These are phyloP conservation scores for Nicotiana obtusifolia DNA, from an alignment of 257 asterid genomes.

Conservation along the genomic window DNA sequence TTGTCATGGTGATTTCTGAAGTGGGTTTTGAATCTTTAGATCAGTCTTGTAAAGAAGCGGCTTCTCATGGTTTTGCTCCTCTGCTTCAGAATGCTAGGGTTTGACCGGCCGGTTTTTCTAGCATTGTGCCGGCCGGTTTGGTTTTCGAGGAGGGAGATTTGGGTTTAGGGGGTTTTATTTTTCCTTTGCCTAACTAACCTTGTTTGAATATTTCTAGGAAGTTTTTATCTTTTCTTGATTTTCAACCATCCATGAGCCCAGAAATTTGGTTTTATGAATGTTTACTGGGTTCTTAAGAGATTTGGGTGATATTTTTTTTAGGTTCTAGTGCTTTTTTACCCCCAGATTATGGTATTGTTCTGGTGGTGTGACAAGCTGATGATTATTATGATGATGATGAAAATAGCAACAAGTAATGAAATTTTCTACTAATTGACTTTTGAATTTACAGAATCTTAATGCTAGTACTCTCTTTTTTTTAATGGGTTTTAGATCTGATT, in stretches of 20 bases:
- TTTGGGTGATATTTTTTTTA: not conserved
- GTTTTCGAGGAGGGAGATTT: not conserved
- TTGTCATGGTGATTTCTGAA: constrained; percentile 26
- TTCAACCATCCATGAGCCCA: constrained; percentile 14
- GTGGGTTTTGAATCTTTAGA: constrained; percentile 21
- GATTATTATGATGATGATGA: not conserved
- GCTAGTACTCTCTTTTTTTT: not conserved
- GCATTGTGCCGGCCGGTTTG: no score
- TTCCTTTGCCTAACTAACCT: not conserved
- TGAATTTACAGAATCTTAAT: not conserved
- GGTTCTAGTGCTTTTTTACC: not conserved
- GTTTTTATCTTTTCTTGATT: not conserved
- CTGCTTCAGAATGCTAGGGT: constrained; percentile 46
- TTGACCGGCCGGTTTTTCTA: constrained; percentile 6
- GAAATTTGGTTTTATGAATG: constrained; percentile 6
- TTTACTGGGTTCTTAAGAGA: constrained; percentile 15
- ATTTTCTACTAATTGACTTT: not conserved
- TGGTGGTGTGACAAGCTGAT: not conserved
- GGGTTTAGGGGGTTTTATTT: not conserved
- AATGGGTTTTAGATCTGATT: not conserved
- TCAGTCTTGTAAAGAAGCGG: constrained; percentile 39
- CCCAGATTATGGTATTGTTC: not conserved
- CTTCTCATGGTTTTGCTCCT: constrained; percentile 31
- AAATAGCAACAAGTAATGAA: not conserved
- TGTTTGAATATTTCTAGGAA: not conserved